Base-by-base conservation (phyloP, 1,139 yeast genomes). In the Keqinozyma sinolaborantium region DNA sequence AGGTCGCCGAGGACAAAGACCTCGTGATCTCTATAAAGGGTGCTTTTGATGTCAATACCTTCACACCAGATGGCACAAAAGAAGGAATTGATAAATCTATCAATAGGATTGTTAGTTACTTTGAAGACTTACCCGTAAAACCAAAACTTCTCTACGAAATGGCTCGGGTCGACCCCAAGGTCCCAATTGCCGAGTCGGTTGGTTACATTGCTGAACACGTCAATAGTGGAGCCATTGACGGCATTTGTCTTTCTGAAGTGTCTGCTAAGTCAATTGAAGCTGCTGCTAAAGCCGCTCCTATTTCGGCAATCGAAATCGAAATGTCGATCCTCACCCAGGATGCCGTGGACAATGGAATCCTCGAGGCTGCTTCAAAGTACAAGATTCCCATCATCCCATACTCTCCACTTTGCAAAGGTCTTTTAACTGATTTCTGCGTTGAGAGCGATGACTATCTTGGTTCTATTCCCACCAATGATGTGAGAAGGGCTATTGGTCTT, bases 341-440 rank as follows among this genome's bases (percentile, higher is more conserved):
- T 25, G 70, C 80, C 21, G 50, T 77, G 25, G 40, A 57, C 7
- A 76, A 82, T 47, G 95, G 90, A 2, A 70, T 82, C 14, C 71
- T 80, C 39, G 70, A 66, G 11, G 80, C 79, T 37, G 62, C 73
- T 24, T 51, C 69, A 10, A 42, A 47, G 29, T 50, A 51, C 24
- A 64, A 63, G n/a, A 70, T 86, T 35, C 83, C 92, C 6, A 63
- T 85, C 24, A 60, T 83, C 39, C 86, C 90, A 16, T 86, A 87
- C 58, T 82, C 95, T 16, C 95, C 95, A 25, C 65, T 87, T 39
- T 80, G 87, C n/a, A 69, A 84, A 48, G 95, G 96, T 1, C 58
- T 79, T 35, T 69, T 87, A 38, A 80, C 94, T 5, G 94, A 92
- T 35, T 41, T 43, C 29, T 45, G 61, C n/a, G 68, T 76, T 33